Base-by-base conservation (phyloP, 352 stramenopile genomes). In the Globisporangium rhizosaccharum region DNA sequence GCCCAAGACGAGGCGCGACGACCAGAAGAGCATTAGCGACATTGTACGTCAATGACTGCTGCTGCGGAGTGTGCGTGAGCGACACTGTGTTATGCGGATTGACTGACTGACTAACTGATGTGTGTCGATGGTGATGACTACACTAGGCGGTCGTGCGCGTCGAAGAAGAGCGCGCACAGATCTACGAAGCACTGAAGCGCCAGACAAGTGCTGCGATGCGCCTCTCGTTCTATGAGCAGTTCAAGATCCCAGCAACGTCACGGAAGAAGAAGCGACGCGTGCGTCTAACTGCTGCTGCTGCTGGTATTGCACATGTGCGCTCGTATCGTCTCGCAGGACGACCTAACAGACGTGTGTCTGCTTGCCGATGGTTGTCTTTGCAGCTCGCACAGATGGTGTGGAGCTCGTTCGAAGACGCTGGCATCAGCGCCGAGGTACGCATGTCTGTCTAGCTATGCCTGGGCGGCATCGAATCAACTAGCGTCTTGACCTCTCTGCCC, bases 231-330 rank as follows among this genome's bases (percentile, higher is more conserved):
- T 93, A 89, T 63, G 39, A 79, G 18, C 72, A 84, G 42, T 78
- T 93, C 71, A 61, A 65, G n/a, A 87, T 91, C 55, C 57, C 73
- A 1, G 17, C 53, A 12, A 51, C 61, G 8, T 79, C 71, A 42
- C 88, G 85, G 48, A 87, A 72, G 62, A 91, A 88, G 71, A 93
- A 93, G 56, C 78, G 71, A 60, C 76, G 66, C 52, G 79, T 87
- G 33, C 47, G 73, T 64, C 10, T 1, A 26, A 9, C 17, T 37
- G 17, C 33, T 80, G 67, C 62, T 85, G 20, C 65, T 70, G 1
- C 68, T 71, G 49, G 39, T 87, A 33, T 33, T 33, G 28, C 28
- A 33, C 28, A 6, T 39, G 47, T 20, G 25, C 9, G 1, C 23
- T 15, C 18, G 48, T 10, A 17, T 14, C 10, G 33, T 14, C 30